Evolutionary conservation across 2,329 filamentous ascomycete genomes (phyloP).

Genomic region (Magnaporthiopsis incrustans): DNA sequence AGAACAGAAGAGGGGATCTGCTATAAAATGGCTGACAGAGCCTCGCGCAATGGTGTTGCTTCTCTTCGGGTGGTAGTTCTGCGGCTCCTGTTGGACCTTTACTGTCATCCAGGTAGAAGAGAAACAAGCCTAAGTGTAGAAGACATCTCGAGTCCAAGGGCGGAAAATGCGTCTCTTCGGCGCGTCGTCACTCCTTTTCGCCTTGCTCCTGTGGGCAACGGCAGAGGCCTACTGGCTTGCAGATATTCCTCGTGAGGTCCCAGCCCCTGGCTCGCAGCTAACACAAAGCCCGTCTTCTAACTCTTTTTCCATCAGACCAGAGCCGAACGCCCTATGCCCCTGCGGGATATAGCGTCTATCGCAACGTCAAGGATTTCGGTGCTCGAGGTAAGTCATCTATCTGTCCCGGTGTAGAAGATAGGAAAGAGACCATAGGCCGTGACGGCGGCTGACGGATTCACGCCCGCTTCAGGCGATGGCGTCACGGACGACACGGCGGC

Average conservation of each 20-base stretch:
- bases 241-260: constrained; percentile 20
- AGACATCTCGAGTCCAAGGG: too few relatives aligned
- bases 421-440: too few relatives aligned
- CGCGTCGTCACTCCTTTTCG: constrained; percentile 17
- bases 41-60: background rate
- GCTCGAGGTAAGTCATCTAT: constrained; percentile 6
- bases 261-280: constrained; percentile 1
- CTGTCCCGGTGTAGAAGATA: too few relatives aligned
- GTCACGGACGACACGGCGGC: constrained; percentile 37
- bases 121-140: background rate
- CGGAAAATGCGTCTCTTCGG: constrained; percentile 4
- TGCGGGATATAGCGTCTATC: constrained; percentile 12
- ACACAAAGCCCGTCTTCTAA: background rate
- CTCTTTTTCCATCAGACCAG: constrained; percentile 24
- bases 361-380: constrained; percentile 6
- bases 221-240: constrained; percentile 24
- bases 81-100: background rate
- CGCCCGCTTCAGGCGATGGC: constrained; percentile 28
- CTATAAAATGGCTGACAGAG: background rate
- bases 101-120: background rate
- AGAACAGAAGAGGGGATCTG: background rate
- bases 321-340: constrained; percentile 34
- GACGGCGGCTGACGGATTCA: background rate
- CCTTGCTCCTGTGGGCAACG: constrained; percentile 19
- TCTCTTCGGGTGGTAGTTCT: constrained; percentile 1